Evolutionary conservation across 352 stramenopile genomes (phyloP).

Genomic region (Bremia lactucae): DNA sequence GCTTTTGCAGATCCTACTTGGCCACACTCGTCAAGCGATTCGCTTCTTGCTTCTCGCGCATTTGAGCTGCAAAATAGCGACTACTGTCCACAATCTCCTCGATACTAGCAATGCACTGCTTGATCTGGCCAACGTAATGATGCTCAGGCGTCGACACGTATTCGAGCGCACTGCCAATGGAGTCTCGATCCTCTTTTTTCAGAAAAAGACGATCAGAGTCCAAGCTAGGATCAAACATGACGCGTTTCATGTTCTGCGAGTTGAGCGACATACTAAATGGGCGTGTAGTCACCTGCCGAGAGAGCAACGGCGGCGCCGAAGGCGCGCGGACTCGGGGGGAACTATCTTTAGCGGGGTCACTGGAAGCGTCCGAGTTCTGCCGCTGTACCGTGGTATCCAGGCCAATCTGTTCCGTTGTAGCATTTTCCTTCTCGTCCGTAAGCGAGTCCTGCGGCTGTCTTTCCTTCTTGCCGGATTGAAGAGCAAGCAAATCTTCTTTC

Average conservation of each 20-base stretch:
- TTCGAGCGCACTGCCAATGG: conserved; percentile 13
- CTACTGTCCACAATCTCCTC: conserved; percentile 22
- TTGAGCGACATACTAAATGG: conserved; percentile 12
- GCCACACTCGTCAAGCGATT: background rate
- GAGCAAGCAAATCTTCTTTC: background rate
- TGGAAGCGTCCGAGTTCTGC: conserved; percentile 6
- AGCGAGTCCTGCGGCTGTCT: conserved; percentile 7
- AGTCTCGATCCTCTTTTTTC: conserved; percentile 15
- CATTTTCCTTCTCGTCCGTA: conserved; percentile 11
- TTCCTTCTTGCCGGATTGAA: background rate
- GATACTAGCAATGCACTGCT: conserved; percentile 19
- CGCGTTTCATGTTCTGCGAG: conserved; percentile 13
- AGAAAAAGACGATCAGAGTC: conserved; percentile 8
- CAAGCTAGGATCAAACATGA: conserved; percentile 6
- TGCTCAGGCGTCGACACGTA: conserved; percentile 17
- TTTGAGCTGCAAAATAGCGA: conserved; percentile 10
- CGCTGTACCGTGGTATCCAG: background rate
- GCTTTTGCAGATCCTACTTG: conserved; percentile 2
- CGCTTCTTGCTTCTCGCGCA: conserved; percentile 15
- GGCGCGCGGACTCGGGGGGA: conserved; percentile 4
- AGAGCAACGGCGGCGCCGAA: conserved; percentile 6
- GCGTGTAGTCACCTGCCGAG: conserved; percentile 5
- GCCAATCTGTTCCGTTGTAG: background rate
- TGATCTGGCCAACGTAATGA: conserved; percentile 21
- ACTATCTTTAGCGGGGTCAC: conserved; percentile 6